These are phyloP conservation scores for Gossypioides kirkii DNA, from an alignment of 345 rosid species.

Conservation along the genomic window DNA sequence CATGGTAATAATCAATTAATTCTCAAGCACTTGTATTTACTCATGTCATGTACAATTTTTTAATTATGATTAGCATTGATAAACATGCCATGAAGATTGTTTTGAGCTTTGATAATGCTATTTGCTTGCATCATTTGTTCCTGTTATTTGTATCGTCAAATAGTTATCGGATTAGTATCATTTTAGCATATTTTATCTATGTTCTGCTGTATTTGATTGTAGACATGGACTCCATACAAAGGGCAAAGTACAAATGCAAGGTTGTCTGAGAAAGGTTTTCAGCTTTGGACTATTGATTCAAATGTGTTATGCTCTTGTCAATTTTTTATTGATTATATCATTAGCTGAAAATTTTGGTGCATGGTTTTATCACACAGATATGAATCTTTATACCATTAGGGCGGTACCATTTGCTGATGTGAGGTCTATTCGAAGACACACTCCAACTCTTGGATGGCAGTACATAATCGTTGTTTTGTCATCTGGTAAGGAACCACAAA, in stretches of 20 bases:
- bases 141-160: neutral
- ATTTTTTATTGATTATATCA: neutral
- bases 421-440: slow-evolving; percentile 75
- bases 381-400: slow-evolving; percentile 79
- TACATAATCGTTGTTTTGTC: slow-evolving; percentile 81
- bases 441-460: slow-evolving; percentile 97
- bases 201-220: slow-evolving; percentile 11
- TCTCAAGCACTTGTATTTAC: neutral
- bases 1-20: slow-evolving; percentile 43
- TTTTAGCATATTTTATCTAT: neutral
- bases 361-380: slow-evolving; percentile 48
- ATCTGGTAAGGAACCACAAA: slow-evolving; percentile 52
- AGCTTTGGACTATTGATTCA: neutral
- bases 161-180: neutral
- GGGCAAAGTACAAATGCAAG: slow-evolving; percentile 62
- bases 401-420: slow-evolving; percentile 75
- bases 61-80: neutral
- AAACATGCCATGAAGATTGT: neutral
- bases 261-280: slow-evolving; percentile 77
- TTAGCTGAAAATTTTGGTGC: neutral
- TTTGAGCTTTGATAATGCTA: neutral
- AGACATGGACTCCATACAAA: slow-evolving; percentile 96
- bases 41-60: neutral
- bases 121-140: too few relatives aligned
- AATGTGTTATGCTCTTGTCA: neutral